Base-by-base conservation (phyloP, 2,329 filamentous ascomycete species). In the Drechslerella coelobrocha region DNA sequence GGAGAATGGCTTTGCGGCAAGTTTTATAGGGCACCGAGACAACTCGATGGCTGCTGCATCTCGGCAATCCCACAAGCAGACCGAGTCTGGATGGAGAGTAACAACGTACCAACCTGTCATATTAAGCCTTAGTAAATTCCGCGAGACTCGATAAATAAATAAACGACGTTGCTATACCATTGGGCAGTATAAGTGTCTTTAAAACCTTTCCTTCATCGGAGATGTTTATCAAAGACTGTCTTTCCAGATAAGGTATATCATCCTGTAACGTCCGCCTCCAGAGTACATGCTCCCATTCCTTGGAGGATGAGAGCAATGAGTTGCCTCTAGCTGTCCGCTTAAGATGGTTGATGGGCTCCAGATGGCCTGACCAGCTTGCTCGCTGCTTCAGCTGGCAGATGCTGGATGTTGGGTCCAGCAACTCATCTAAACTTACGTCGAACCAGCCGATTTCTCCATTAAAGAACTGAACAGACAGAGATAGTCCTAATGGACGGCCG, bases 361-460 rank as follows among this genome's bases (percentile, higher is more conserved):
- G 89, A 80, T 97, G 92, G 0, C 93, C 92, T 1, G 91, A 91
- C 90, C 92, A 95, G 19, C 81, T 79, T 14, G 95, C 79, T 0
- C 90, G 86, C 43, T 82, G 80, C 52, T 80, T 81, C 45, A 84
- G 82, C 0, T 62, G 65, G 24, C 65, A 69, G 10, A 62, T 62
- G 19, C 65, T 69, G 3, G 85, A 83, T 1, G 84, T 82, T 1
- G 90, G 88, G 75, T 95, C 91, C 73, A 99, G 88, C 12, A 97
- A 81, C 56, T 89, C 84, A 65, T 92, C 89, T 24, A 96, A 83
- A 73, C 88, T 86, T 48, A 88, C 88, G 74, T 92, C 86, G 77
- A 92, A 91, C 79, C 92, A 89, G 57, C 91, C 88, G 72, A 99
- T 87, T 65, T 86, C 85, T 8, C 93, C 93, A 76, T 94, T 89